phyloP scores from a whole-genome alignment of 148 eudicot genomes.

The Diospyros kaki region DNA sequence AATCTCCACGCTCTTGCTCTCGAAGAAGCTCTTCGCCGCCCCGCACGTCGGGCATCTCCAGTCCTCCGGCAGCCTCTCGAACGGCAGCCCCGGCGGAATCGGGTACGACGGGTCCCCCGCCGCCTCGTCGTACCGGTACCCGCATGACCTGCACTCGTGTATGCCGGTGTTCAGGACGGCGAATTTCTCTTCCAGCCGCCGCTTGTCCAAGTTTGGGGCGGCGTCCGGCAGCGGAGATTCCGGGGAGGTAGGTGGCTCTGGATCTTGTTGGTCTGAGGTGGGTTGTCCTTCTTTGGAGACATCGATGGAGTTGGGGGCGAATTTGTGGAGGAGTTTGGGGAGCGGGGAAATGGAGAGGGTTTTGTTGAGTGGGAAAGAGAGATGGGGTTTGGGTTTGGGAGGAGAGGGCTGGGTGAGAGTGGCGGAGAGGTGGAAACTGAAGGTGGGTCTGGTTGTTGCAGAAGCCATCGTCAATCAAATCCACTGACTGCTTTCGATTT shows the following conservation, averaged over 20 bases:
- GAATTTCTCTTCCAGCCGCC: slow-evolving; percentile 78
- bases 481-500: background rate
- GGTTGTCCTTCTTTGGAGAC: slow-evolving; percentile 88
- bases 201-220: slow-evolving; percentile 32
- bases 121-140: slow-evolving; percentile 60
- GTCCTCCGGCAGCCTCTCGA: slow-evolving; percentile 73
- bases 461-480: slow-evolving; percentile 17
- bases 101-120: slow-evolving; percentile 85
- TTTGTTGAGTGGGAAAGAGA: slow-evolving; percentile 26
- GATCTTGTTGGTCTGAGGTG: slow-evolving; percentile 33
- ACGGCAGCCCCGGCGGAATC: slow-evolving; percentile 79
- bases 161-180: slow-evolving; percentile 91
- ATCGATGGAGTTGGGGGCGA: slow-evolving; percentile 49
- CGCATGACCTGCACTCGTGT: slow-evolving; percentile 90
- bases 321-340: slow-evolving; percentile 20
- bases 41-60: slow-evolving; percentile 99
- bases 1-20: slow-evolving; percentile 94
- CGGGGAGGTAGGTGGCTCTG: slow-evolving; percentile 19
- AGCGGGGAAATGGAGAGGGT: slow-evolving; percentile 19
- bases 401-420: slow-evolving; percentile 31
- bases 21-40: slow-evolving; percentile 82
- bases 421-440: slow-evolving; percentile 23
- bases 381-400: slow-evolving; percentile 38
- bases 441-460: slow-evolving; percentile 29
- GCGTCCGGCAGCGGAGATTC: slow-evolving; percentile 1